Evolutionary conservation across 2,329 filamentous ascomycete genomes (phyloP).

Genomic region (Leptographium procerum): DNA sequence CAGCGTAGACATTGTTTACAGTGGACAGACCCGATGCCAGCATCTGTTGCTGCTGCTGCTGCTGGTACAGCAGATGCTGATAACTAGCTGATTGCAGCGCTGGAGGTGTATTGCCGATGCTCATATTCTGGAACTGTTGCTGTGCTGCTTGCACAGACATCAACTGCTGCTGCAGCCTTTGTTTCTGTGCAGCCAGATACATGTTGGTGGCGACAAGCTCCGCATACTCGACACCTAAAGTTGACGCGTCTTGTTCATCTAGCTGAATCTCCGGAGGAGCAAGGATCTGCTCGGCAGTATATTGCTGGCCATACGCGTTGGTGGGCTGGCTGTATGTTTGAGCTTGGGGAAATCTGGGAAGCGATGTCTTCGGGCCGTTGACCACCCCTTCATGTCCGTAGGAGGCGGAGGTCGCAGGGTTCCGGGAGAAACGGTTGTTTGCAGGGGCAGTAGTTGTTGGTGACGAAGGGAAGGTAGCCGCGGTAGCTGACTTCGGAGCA

Average conservation of each 20-base stretch:
- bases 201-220: conserved; percentile 85
- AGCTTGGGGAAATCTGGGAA: conserved; percentile 29
- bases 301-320: conserved; percentile 27
- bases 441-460: conserved; percentile 29
- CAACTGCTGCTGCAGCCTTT: conserved; percentile 87
- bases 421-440: conserved; percentile 29
- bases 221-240: conserved; percentile 79
- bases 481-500: conserved; percentile 74
- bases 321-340: conserved; percentile 13
- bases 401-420: conserved; percentile 28
- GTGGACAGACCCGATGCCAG: conserved; percentile 40
- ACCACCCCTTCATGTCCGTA: conserved; percentile 34
- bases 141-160: conserved; percentile 72
- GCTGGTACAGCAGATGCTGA: conserved; percentile 44
- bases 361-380: conserved; percentile 45
- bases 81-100: conserved; percentile 42
- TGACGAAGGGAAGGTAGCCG: conserved; percentile 48
- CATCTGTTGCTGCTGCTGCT: conserved; percentile 45
- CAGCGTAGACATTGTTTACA: conserved; percentile 67
- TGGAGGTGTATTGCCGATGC: conserved; percentile 46
- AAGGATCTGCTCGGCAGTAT: conserved; percentile 81
- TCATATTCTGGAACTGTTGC: conserved; percentile 72
- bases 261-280: conserved; percentile 73
- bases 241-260: conserved; percentile 54
- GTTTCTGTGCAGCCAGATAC: conserved; percentile 88